Conservation (phyloP, 306 rosid genomes). For the Astragalus glycyphyllos region DNA sequence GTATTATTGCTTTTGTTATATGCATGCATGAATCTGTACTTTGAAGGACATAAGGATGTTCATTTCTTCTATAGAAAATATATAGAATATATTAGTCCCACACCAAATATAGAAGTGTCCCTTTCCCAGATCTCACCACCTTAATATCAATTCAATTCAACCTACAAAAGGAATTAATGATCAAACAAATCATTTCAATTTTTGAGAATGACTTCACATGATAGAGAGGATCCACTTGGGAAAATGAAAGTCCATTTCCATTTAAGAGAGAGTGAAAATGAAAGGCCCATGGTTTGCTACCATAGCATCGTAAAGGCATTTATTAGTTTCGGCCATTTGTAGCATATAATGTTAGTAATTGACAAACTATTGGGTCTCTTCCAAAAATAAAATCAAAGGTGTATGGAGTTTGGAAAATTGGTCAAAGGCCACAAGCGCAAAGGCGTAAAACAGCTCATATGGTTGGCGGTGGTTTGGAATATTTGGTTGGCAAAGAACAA, state of each 20-base stretch:
- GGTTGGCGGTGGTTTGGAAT: too few species aligned
- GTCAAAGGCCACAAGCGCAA: too few species aligned
- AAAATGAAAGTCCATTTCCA: slow-evolving; percentile 20
- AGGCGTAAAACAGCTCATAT: too few species aligned
- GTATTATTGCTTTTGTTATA: slow-evolving; percentile 36
- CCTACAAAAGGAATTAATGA: slow-evolving; percentile 17
- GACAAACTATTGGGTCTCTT: slow-evolving; percentile 36
- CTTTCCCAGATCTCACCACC: slow-evolving; percentile 20
- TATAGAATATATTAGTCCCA: slow-evolving; percentile 20
- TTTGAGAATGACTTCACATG: slow-evolving; percentile 45
- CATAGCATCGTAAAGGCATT: slow-evolving; percentile 39
- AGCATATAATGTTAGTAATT: slow-evolving; percentile 15
- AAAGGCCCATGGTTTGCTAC: slow-evolving; percentile 43
- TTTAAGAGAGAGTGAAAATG: slow-evolving; percentile 44
- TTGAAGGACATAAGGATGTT: slow-evolving; percentile 38
- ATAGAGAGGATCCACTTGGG: slow-evolving; percentile 44
- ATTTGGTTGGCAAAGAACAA: too few species aligned
- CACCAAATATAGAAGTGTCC: slow-evolving; percentile 41
- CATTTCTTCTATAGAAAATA: slow-evolving; percentile 24
- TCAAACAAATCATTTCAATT: slow-evolving; percentile 41
- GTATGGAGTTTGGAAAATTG: too few species aligned
- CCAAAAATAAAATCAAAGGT: slow-evolving; percentile 33
- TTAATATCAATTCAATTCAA: not conserved
- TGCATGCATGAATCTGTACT: slow-evolving; percentile 40
- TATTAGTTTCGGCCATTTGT: slow-evolving; percentile 34